Percentiles rank a stretch among this genome's conserved stretches.
These are phyloP conservation scores for Protomyces inundatus DNA, from an alignment of 1,139 yeast genomes.

Conservation along the genomic window DNA sequence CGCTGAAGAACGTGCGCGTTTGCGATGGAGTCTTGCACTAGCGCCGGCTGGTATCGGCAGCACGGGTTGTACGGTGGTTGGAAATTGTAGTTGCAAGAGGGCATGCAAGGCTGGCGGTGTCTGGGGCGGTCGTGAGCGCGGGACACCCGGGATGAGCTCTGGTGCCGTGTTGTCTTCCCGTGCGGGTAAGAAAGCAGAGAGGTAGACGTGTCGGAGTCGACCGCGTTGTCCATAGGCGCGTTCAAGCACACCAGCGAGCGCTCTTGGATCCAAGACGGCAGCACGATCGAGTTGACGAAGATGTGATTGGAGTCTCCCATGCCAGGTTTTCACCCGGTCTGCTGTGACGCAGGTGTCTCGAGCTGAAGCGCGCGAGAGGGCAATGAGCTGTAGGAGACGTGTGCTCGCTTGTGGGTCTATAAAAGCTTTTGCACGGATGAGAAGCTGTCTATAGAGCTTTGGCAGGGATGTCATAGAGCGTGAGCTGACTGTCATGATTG, in stretches of 20 bases:
- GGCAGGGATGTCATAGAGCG: neutral
- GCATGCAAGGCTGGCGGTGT: neutral
- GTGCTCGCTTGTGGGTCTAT: neutral
- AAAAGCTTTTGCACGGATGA: neutral
- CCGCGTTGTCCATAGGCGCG: slow-evolving; percentile 21
- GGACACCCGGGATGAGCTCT: slow-evolving; percentile 12
- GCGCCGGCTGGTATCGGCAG: slow-evolving; percentile 11
- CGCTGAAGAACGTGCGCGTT: neutral
- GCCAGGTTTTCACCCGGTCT: neutral
- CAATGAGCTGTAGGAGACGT: neutral
- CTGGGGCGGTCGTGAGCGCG: slow-evolving; percentile 2
- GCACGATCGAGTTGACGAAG: neutral
- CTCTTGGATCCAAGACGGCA: slow-evolving; percentile 1
- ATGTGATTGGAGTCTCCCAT: neutral
- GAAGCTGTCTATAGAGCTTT: neutral
- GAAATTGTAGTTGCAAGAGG: slow-evolving; percentile 11
- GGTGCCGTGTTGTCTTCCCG: neutral
- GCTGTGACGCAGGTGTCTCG: neutral
- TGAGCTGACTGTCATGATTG: neutral
- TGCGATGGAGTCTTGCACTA: neutral
- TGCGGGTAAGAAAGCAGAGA: neutral
- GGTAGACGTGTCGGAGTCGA: slow-evolving; percentile 3
- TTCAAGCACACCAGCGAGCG: neutral
- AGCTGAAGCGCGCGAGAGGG: neutral
- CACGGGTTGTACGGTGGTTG: neutral